Percentiles rank a stretch among this genome's conserved stretches.
Evolutionary conservation across 345 rosid genomes (phyloP).

Genomic region (Populus simonii): DNA sequence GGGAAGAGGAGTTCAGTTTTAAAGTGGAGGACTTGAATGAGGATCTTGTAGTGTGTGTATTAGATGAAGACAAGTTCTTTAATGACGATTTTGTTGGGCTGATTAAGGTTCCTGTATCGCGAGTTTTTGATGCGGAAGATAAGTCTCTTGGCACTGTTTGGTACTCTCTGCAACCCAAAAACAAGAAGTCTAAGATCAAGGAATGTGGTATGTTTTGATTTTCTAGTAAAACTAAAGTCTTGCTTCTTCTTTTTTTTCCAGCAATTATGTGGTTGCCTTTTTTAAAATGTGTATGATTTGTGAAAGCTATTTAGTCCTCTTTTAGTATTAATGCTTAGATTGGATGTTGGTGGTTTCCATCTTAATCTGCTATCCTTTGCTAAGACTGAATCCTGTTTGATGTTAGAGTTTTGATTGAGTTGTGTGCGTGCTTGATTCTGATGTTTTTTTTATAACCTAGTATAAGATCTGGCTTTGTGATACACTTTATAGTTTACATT

Average conservation of each 20-base stretch:
- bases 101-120: constrained; percentile 58
- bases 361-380: neutral
- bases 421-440: neutral
- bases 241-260: neutral
- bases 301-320: neutral
- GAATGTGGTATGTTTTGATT: constrained; percentile 59
- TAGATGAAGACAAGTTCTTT: constrained; percentile 90
- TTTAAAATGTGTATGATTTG: neutral
- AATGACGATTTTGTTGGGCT: constrained; percentile 82
- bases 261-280: neutral
- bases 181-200: constrained; percentile 68
- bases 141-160: constrained; percentile 75
- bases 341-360: neutral
- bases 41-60: constrained; percentile 67
- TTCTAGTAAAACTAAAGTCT: neutral
- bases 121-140: constrained; percentile 68
- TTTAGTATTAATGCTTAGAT: neutral
- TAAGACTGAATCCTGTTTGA: neutral
- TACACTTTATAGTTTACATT: neutral
- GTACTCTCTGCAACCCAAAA: constrained; percentile 76
- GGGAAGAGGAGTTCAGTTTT: constrained; percentile 90
- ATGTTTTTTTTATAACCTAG: neutral
- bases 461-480: neutral
- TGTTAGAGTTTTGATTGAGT: neutral
- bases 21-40: constrained; percentile 91